Evolutionary conservation across 2,329 filamentous ascomycete species (phyloP).

Genomic region (Calonectria ilicicola): DNA sequence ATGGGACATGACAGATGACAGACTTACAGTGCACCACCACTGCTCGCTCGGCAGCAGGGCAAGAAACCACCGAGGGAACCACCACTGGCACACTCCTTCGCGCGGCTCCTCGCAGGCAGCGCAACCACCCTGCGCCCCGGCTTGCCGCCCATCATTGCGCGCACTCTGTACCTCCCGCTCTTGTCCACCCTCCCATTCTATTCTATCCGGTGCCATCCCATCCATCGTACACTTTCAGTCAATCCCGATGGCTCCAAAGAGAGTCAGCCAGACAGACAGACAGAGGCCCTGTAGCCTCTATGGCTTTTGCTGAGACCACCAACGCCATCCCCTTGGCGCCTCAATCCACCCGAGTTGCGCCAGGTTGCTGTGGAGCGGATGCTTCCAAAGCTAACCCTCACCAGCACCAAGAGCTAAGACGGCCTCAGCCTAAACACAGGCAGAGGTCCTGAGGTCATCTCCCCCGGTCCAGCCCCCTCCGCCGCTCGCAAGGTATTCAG

Average conservation of each 20-base stretch:
- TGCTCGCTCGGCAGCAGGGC: neutral
- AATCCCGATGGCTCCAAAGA: too few species aligned
- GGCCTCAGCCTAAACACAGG: slow-evolving; percentile 9
- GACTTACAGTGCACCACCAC: too few species aligned
- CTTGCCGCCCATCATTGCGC: neutral
- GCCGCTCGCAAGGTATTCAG: slow-evolving; percentile 13
- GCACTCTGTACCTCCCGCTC: neutral
- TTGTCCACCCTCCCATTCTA: neutral
- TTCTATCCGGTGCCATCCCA: neutral
- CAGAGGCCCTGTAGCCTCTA: neutral
- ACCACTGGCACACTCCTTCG: too few species aligned
- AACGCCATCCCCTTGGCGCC: slow-evolving; percentile 9
- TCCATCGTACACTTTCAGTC: too few species aligned
- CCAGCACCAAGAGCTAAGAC: slow-evolving; percentile 13
- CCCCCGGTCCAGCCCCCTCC: slow-evolving; percentile 3
- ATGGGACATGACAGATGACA: slow-evolving; percentile 9
- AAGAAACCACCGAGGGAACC: neutral
- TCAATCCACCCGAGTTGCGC: slow-evolving; percentile 17
- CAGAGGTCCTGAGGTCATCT: slow-evolving; percentile 19
- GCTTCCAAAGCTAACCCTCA: slow-evolving; percentile 11
- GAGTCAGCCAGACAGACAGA: neutral
- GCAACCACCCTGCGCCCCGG: neutral
- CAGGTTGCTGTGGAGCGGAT: slow-evolving; percentile 23
- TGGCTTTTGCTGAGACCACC: neutral
- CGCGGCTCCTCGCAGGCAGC: neutral